Percentiles rank a stretch among this genome's conserved stretches.
Conservation (phyloP, 768 basidiomycete genomes). For the Plicaturopsis crispa region DNA sequence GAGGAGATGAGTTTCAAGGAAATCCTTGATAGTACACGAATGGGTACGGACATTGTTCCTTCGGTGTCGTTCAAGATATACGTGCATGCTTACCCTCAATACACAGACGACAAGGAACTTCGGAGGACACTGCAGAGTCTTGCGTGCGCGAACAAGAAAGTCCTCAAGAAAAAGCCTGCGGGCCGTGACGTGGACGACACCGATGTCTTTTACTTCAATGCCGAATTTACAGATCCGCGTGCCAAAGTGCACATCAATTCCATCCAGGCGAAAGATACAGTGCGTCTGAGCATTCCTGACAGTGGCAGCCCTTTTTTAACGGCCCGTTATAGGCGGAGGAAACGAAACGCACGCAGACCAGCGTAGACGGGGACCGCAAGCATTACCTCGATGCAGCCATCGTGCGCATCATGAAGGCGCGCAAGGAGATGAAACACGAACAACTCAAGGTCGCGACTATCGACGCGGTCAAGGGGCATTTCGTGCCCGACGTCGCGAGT, state of each 20-base stretch:
- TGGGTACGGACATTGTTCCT: constrained; percentile 47
- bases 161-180: constrained; percentile 71
- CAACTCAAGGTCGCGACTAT: constrained; percentile 78
- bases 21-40: constrained; percentile 57
- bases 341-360: constrained; percentile 67
- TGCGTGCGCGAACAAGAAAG: constrained; percentile 85
- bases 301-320: background rate
- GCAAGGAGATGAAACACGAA: constrained; percentile 76
- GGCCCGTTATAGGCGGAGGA: constrained; percentile 69
- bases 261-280: constrained; percentile 90
- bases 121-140: constrained; percentile 86
- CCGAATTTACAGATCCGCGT: constrained; percentile 71
- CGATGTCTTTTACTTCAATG: constrained; percentile 80
- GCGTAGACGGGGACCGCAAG: constrained; percentile 84
- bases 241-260: constrained; percentile 89
- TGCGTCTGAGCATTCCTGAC: constrained; percentile 28
- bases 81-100: background rate
- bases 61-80: constrained; percentile 5
- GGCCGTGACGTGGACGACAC: constrained; percentile 71
- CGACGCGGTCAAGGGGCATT: constrained; percentile 82
- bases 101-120: constrained; percentile 62
- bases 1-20: constrained; percentile 54
- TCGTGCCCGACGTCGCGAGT: constrained; percentile 72
- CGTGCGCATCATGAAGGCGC: constrained; percentile 92
- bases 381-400: constrained; percentile 89